These are phyloP conservation scores for Zymoseptoria crescenta DNA, from an alignment of 2,329 filamentous ascomycete genomes.

Conservation along the genomic window DNA sequence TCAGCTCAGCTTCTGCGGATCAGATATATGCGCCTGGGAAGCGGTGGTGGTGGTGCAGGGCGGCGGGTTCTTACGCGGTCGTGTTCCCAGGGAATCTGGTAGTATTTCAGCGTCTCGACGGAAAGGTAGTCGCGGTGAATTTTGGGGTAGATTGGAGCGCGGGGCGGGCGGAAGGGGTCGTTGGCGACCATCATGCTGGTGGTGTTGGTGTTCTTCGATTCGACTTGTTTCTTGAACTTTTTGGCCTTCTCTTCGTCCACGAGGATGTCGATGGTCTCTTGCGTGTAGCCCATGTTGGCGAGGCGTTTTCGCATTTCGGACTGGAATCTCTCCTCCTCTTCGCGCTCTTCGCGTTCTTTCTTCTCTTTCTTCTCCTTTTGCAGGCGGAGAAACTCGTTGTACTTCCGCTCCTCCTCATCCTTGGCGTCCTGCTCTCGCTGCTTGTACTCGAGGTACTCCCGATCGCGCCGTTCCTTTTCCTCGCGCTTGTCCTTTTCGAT, in stretches of 20 bases:
- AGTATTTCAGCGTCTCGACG: conserved; percentile 41
- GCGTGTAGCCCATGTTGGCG: conserved; percentile 38
- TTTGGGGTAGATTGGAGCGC: conserved; percentile 39
- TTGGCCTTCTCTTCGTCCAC: conserved; percentile 40
- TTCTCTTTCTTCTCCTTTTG: conserved; percentile 56
- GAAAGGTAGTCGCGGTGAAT: conserved; percentile 40
- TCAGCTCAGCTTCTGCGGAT: conserved; percentile 1
- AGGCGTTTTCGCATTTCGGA: conserved; percentile 39
- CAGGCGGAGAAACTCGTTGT: conserved; percentile 50
- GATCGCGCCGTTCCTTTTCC: conserved; percentile 32
- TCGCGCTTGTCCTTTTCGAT: conserved; percentile 32
- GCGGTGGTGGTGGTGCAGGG: neutral
- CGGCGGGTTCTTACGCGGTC: conserved; percentile 36
- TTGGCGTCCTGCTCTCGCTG: conserved; percentile 27
- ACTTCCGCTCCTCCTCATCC: conserved; percentile 37
- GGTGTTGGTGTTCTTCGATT: conserved; percentile 12
- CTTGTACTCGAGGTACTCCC: conserved; percentile 19
- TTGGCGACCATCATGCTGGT: conserved; percentile 7
- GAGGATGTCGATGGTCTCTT: conserved; percentile 42
- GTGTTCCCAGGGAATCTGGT: conserved; percentile 41
- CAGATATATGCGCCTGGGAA: neutral
- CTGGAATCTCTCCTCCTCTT: conserved; percentile 36
- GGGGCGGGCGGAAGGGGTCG: conserved; percentile 6
- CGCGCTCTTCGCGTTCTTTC: conserved; percentile 19
- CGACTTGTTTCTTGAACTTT: conserved; percentile 25